Percentiles rank a stretch among this genome's conserved stretches.
Evolutionary conservation across 495 filamentous ascomycete species (phyloP).

Genomic region (Aspergillus kassunensis): DNA sequence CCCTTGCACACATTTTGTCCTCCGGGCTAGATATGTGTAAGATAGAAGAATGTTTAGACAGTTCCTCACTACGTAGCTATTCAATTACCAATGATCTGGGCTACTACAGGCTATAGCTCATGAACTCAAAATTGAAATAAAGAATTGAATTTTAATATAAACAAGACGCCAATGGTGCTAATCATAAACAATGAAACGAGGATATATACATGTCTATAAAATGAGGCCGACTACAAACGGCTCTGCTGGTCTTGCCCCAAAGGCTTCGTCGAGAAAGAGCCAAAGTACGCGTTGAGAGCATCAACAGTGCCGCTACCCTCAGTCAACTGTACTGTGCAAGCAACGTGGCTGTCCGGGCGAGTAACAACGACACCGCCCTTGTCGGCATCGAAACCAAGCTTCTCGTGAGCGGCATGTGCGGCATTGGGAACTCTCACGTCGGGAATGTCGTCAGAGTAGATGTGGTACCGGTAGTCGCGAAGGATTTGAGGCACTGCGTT

Average conservation of each 20-base stretch:
- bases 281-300: conserved; percentile 80
- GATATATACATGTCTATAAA: conserved; percentile 17
- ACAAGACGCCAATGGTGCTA: conserved; percentile 35
- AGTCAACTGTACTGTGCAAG: conserved; percentile 64
- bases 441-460: conserved; percentile 83
- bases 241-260: conserved; percentile 40
- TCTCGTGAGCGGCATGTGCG: conserved; percentile 72
- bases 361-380: conserved; percentile 77
- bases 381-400: conserved; percentile 74
- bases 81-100: no score
- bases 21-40: no score
- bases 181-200: conserved; percentile 18
- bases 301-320: conserved; percentile 76
- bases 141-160: conserved; percentile 10
- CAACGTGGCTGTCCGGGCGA: conserved; percentile 82
- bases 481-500: conserved; percentile 61
- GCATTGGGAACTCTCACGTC: conserved; percentile 66
- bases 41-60: no score
- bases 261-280: conserved; percentile 52
- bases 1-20: background rate
- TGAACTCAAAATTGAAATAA: conserved; percentile 2
- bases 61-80: no score
- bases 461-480: conserved; percentile 71
- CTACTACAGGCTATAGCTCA: no score
- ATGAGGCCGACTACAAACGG: conserved; percentile 31